phyloP scores from a whole-genome alignment of 176 grass and related monocot genomes.

The Hyparrhenia diplandra region DNA sequence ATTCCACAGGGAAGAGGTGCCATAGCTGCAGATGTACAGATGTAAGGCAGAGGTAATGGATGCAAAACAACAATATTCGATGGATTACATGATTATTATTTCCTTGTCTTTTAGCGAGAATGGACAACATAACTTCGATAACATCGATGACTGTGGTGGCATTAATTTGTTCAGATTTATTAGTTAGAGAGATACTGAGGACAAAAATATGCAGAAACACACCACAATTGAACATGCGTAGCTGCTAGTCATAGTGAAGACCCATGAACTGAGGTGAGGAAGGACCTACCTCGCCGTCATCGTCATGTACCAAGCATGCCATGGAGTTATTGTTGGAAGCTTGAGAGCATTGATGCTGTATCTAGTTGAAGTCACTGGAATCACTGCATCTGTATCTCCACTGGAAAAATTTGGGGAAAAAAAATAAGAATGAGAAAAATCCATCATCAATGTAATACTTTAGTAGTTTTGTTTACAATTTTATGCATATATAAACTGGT shows the following conservation, averaged over 20 bases:
- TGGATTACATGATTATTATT: not conserved
- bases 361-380: constrained; percentile 88
- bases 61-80: not conserved
- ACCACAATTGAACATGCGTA: not conserved
- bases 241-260: not conserved
- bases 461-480: not conserved
- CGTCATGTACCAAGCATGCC: constrained; percentile 88
- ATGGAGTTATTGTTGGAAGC: constrained; percentile 77
- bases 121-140: not conserved
- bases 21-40: not conserved
- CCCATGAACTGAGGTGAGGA: constrained; percentile 1
- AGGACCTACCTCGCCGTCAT: constrained; percentile 71
- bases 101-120: not conserved
- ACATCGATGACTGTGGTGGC: not conserved
- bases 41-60: not conserved
- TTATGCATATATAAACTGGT: constrained; percentile 3
- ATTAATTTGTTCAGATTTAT: not conserved
- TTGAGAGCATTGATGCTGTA: constrained; percentile 84
- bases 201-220: constrained; percentile 13
- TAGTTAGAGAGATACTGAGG: not conserved
- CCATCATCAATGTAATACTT: constrained; percentile 4
- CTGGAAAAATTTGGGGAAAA: constrained; percentile 39
- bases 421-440: not conserved
- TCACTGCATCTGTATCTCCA: constrained; percentile 89
- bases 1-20: not conserved